Conservation (phyloP, 106 monocot genomes). For the Phalaenopsis aphrodite region DNA sequence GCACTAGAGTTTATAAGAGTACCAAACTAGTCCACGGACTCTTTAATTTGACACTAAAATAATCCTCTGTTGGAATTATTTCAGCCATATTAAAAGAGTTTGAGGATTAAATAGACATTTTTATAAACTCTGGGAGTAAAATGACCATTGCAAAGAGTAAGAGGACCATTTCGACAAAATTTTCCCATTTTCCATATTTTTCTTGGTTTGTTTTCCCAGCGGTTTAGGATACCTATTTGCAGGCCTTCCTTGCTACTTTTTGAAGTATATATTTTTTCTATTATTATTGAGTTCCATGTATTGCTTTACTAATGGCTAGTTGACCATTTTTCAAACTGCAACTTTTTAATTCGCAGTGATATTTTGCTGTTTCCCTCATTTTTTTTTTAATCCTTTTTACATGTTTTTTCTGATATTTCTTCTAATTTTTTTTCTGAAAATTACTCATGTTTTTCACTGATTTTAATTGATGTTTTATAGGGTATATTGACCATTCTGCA, state of each 20-base stretch:
- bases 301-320: neutral
- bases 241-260: neutral
- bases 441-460: neutral
- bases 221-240: neutral
- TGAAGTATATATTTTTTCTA: neutral
- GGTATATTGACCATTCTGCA: conserved; percentile 85
- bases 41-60: too few relatives aligned
- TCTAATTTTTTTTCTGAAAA: too few relatives aligned
- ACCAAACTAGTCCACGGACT: too few relatives aligned
- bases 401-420: neutral
- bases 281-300: neutral
- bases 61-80: too few relatives aligned
- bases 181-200: neutral
- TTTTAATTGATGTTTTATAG: conserved; percentile 25
- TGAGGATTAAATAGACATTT: too few relatives aligned
- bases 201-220: neutral
- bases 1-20: too few relatives aligned
- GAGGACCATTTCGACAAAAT: too few relatives aligned
- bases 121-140: too few relatives aligned
- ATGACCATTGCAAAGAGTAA: too few relatives aligned
- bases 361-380: neutral
- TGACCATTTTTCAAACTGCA: neutral
- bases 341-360: neutral
- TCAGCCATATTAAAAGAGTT: too few relatives aligned
- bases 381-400: neutral